These are phyloP conservation scores for Schizopora paradoxa DNA, from an alignment of 1,284 basidiomycete species.

Conservation along the genomic window DNA sequence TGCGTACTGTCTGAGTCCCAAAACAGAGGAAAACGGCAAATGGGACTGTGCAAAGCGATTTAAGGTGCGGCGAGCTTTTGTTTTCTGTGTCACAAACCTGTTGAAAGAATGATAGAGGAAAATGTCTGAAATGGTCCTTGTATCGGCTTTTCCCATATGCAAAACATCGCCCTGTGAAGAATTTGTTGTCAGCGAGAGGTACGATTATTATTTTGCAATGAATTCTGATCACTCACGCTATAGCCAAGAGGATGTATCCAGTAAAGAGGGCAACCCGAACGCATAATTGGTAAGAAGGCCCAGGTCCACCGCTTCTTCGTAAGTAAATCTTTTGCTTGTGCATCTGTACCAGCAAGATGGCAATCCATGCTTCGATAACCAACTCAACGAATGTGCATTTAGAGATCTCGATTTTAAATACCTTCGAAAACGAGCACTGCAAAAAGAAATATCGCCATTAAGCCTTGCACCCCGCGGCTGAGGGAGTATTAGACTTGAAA, in stretches of 20 bases:
- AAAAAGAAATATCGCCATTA: not conserved
- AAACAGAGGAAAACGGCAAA: constrained; percentile 4
- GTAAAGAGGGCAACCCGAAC: constrained; percentile 5
- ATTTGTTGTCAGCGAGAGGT: no score
- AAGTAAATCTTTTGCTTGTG: not conserved
- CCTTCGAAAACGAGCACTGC: constrained; percentile 1
- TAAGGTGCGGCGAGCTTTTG: not conserved
- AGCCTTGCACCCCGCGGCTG: no score
- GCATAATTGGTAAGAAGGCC: constrained; percentile 5
- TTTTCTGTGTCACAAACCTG: not conserved
- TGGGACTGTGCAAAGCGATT: constrained; percentile 2
- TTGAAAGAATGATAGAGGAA: constrained; percentile 1
- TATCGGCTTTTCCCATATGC: not conserved
- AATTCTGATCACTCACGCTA: not conserved
- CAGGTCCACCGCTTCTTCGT: not conserved
- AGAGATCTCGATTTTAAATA: not conserved
- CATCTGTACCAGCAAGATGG: not conserved
- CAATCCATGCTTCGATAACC: not conserved
- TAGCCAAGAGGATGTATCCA: not conserved
- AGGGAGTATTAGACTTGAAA: no score
- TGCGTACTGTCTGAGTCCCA: constrained; percentile 4
- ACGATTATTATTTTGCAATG: no score
- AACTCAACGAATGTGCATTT: not conserved
- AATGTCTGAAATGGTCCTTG: not conserved
- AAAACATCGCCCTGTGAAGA: constrained; percentile 1